phyloP scores from a whole-genome alignment of 1,284 basidiomycete genomes.

The Gymnopus androsaceus region DNA sequence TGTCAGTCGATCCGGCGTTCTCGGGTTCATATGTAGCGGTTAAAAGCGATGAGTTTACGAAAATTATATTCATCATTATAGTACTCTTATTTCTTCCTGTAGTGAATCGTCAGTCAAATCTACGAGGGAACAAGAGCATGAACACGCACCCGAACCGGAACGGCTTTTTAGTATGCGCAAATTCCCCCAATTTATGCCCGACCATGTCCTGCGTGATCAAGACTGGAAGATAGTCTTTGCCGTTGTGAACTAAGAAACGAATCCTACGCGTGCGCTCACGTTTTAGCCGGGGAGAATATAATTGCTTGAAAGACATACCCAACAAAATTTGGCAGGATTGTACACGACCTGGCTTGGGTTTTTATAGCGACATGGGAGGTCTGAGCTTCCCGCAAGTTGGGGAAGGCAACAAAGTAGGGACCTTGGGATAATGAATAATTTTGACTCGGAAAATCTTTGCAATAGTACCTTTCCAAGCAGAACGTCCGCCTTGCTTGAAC shows the following conservation, averaged over 20 bases:
- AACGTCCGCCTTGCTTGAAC: conserved; percentile 43
- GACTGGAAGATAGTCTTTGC: conserved; percentile 88
- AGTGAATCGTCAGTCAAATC: no score
- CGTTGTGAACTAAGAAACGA: conserved; percentile 92
- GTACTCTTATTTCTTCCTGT: no score
- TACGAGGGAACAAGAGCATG: no score
- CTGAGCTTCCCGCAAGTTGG: conserved; percentile 83
- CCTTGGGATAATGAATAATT: conserved; percentile 48
- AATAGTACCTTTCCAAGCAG: conserved; percentile 52
- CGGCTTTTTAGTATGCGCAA: conserved; percentile 82
- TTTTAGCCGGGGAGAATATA: neutral
- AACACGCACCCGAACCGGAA: no score
- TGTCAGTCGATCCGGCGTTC: no score
- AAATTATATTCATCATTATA: no score
- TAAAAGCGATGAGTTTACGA: no score
- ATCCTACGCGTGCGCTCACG: conserved; percentile 46
- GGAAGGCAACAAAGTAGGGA: conserved; percentile 94
- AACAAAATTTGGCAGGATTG: conserved; percentile 93
- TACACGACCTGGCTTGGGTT: conserved; percentile 89
- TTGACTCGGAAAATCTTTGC: neutral
- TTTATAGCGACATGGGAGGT: conserved; percentile 85
- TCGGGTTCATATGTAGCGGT: no score
- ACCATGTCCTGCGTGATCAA: conserved; percentile 96
- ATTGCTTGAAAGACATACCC: conserved; percentile 59
- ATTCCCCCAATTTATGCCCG: conserved; percentile 96